These are phyloP conservation scores for Gnomoniopsis sp. DNA, from an alignment of 2,329 filamentous ascomycete genomes.

Conservation along the genomic window DNA sequence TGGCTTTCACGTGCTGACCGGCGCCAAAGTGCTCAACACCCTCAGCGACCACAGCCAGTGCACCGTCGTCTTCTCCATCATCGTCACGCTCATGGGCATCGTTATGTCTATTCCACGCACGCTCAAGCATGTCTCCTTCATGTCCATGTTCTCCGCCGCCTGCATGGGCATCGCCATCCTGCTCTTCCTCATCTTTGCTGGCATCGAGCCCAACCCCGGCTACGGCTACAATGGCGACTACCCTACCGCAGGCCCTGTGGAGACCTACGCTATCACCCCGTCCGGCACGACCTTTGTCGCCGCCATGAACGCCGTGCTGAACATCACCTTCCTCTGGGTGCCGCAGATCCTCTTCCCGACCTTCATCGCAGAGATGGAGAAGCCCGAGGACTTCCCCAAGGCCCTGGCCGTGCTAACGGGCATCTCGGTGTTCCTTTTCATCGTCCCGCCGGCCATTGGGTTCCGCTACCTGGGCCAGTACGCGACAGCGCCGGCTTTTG, in stretches of 20 bases:
- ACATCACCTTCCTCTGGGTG: background rate
- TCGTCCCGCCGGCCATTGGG: constrained; percentile 61
- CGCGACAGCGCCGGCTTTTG: constrained; percentile 63
- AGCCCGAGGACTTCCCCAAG: constrained; percentile 39
- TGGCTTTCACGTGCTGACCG: background rate
- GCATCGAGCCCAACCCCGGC: background rate
- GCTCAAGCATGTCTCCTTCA: background rate
- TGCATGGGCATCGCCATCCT: background rate
- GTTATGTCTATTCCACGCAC: background rate
- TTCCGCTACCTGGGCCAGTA: constrained; percentile 62
- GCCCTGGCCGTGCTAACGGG: constrained; percentile 49
- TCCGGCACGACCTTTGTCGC: background rate
- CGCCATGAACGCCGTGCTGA: background rate
- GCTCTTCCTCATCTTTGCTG: background rate
- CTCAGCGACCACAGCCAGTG: background rate
- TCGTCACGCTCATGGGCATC: background rate
- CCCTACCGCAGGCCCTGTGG: background rate
- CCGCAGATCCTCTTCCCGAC: constrained; percentile 57
- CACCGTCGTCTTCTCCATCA: background rate
- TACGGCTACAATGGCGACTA: background rate
- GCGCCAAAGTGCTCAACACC: background rate
- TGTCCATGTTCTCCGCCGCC: constrained; percentile 1
- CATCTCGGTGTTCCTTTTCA: constrained; percentile 58
- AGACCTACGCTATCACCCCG: background rate
- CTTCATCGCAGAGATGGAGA: constrained; percentile 50